These are phyloP conservation scores for Diatrype stigma DNA, from an alignment of 2,329 filamentous ascomycete genomes.

Conservation along the genomic window DNA sequence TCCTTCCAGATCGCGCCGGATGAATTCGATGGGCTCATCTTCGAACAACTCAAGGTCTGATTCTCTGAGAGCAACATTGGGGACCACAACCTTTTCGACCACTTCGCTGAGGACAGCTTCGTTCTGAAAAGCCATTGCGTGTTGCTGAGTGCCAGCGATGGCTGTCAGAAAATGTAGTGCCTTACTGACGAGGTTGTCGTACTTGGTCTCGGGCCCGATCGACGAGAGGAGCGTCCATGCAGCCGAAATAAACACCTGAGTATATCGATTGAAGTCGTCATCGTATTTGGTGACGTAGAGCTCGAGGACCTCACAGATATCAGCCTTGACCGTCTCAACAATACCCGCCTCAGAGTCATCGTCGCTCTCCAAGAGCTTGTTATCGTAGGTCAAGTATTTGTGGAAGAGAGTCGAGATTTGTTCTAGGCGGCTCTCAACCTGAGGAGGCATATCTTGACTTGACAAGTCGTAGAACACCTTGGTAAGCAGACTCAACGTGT, in stretches of 20 bases:
- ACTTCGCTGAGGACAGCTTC: constrained; percentile 77
- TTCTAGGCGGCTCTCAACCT: constrained; percentile 84
- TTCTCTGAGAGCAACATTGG: constrained; percentile 86
- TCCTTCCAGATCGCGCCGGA: constrained; percentile 88
- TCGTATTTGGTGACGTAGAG: constrained; percentile 94
- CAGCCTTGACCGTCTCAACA: constrained; percentile 83
- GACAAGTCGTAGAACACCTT: constrained; percentile 95
- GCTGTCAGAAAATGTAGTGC: constrained; percentile 92
- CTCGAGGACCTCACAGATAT: constrained; percentile 86
- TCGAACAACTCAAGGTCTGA: constrained; percentile 95
- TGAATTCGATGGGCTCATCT: constrained; percentile 98
- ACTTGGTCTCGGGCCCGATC: constrained; percentile 83
- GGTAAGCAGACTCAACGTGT: constrained; percentile 80
- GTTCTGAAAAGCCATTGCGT: constrained; percentile 82
- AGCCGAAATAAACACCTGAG: constrained; percentile 79
- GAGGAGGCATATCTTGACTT: constrained; percentile 91
- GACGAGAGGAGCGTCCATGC: constrained; percentile 89
- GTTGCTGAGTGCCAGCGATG: constrained; percentile 71
- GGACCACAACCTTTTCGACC: constrained; percentile 91
- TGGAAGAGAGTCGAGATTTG: constrained; percentile 76
- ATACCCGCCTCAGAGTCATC: constrained; percentile 87
- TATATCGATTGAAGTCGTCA: constrained; percentile 80
- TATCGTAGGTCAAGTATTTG: constrained; percentile 90
- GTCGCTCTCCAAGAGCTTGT: constrained; percentile 74
- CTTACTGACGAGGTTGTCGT: constrained; percentile 90